These are phyloP conservation scores for Metroxylon sagu DNA, from an alignment of 176 grass and related monocot species.

Conservation along the genomic window DNA sequence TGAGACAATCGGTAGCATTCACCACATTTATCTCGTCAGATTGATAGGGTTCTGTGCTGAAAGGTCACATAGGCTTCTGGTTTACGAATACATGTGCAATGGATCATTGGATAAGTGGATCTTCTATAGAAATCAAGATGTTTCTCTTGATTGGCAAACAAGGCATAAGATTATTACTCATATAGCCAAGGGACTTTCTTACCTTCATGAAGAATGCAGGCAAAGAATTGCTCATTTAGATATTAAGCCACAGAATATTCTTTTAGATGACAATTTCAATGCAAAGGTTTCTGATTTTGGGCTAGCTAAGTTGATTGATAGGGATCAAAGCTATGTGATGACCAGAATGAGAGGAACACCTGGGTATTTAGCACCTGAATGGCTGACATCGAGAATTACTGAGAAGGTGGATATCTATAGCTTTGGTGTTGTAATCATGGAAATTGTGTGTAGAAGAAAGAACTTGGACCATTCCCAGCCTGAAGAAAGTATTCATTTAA, in stretches of 20 bases:
- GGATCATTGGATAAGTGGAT: conserved; percentile 66
- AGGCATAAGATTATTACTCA: conserved; percentile 23
- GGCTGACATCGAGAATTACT: conserved; percentile 46
- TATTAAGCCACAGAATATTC: conserved; percentile 62
- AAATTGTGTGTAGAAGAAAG: conserved; percentile 45
- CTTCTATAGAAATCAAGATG: conserved; percentile 13
- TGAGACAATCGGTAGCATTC: conserved; percentile 40
- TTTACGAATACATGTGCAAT: conserved; percentile 47
- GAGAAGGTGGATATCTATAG: conserved; percentile 70
- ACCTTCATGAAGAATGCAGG: conserved; percentile 55
- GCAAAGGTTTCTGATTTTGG: conserved; percentile 69
- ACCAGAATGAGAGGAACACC: conserved; percentile 39
- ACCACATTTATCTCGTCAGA: conserved; percentile 50
- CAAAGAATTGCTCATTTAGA: conserved; percentile 61
- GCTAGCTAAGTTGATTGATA: conserved; percentile 48
- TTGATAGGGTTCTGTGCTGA: conserved; percentile 53
- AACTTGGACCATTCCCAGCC: conserved; percentile 39
- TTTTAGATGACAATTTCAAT: conserved; percentile 48
- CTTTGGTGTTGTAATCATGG: conserved; percentile 53
- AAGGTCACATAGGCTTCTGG: conserved; percentile 27
- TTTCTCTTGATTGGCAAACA: conserved; percentile 33
- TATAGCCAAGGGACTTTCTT: conserved; percentile 44
- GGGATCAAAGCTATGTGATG: conserved; percentile 31
- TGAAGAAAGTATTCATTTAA: conserved; percentile 31
- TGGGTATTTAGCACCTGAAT: conserved; percentile 62